phyloP scores from a whole-genome alignment of 176 grass and related monocot genomes.

The Zoysia pacifica region DNA sequence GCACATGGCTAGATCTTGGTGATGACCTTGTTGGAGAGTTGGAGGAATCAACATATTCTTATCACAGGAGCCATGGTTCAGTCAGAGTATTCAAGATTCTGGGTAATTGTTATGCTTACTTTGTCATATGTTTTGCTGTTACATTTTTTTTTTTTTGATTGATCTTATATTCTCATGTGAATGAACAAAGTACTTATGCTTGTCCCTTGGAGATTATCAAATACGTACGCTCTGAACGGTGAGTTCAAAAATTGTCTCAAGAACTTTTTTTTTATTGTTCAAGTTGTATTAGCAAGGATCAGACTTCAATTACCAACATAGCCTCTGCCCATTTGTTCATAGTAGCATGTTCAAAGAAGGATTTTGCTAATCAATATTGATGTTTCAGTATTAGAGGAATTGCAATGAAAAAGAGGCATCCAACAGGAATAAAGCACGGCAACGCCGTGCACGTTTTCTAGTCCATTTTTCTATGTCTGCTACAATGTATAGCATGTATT shows the following conservation, averaged over 20 bases:
- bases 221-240: neutral
- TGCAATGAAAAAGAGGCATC: no score
- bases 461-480: neutral
- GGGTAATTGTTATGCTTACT: constrained; percentile 48
- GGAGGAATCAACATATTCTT: constrained; percentile 65
- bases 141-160: constrained; percentile 15
- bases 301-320: no score
- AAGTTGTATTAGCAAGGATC: no score
- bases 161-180: constrained; percentile 28
- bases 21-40: constrained; percentile 62
- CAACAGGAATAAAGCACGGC: no score
- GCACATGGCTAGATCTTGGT: constrained; percentile 85
- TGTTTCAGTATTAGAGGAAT: no score
- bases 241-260: no score
- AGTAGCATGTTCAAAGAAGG: no score
- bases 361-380: no score
- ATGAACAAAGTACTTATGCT: constrained; percentile 49
- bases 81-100: constrained; percentile 83
- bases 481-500: neutral
- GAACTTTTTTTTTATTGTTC: no score
- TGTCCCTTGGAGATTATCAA: constrained; percentile 84
- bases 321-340: no score
- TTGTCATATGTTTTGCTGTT: constrained; percentile 18
- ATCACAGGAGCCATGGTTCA: constrained; percentile 65
- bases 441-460: no score